Conservation (phyloP, 2,329 filamentous ascomycete species). For the Neurospora sp. region DNA sequence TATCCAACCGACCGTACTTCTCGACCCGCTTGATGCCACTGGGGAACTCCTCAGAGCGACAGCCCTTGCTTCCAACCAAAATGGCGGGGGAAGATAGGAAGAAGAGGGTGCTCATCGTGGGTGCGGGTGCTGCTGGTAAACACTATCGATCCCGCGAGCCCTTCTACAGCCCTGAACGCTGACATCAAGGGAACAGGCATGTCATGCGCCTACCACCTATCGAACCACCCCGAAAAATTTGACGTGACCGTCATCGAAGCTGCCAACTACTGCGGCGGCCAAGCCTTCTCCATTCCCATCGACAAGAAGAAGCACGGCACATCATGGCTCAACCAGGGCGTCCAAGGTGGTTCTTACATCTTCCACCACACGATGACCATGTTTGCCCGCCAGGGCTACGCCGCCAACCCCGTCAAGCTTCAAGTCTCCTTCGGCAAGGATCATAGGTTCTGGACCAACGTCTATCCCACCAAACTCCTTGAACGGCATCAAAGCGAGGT, state of each 20-base stretch:
- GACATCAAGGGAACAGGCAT: slow-evolving; percentile 20
- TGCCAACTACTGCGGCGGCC: slow-evolving; percentile 49
- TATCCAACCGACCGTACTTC: neutral
- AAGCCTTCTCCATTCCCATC: slow-evolving; percentile 51
- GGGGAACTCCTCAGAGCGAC: neutral
- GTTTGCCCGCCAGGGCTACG: slow-evolving; percentile 46
- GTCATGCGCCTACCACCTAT: slow-evolving; percentile 50
- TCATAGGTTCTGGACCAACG: slow-evolving; percentile 55
- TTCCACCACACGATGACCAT: slow-evolving; percentile 60
- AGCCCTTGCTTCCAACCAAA: neutral
- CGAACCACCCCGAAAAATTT: slow-evolving; percentile 48
- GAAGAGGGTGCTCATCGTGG: slow-evolving; percentile 30
- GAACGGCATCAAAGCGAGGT: slow-evolving; percentile 46
- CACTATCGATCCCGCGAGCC: neutral
- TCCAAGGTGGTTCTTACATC: slow-evolving; percentile 53
- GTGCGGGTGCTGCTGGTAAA: slow-evolving; percentile 30
- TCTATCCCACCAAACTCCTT: slow-evolving; percentile 50
- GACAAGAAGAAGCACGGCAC: slow-evolving; percentile 49
- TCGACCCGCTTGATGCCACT: neutral
- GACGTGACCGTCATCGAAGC: slow-evolving; percentile 48
- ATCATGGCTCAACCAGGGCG: slow-evolving; percentile 53
- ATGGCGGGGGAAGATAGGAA: slow-evolving; percentile 5
- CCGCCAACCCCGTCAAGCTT: slow-evolving; percentile 42
- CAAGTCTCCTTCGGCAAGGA: slow-evolving; percentile 56
- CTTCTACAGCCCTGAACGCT: neutral